phyloP scores from a whole-genome alignment of 768 basidiomycete genomes.

The Hericium rajendrae region DNA sequence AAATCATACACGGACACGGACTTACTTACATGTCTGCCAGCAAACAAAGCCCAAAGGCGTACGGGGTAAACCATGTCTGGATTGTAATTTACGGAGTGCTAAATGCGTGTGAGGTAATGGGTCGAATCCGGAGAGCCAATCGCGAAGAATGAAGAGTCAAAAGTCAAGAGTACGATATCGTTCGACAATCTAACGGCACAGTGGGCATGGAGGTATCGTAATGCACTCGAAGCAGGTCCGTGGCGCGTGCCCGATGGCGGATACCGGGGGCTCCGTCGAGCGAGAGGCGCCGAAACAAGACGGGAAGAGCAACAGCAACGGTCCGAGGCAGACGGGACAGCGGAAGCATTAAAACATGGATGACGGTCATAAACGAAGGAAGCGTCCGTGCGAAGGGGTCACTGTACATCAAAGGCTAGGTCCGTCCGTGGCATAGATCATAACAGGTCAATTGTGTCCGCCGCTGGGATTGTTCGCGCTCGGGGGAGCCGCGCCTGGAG shows the following conservation, averaged over 20 bases:
- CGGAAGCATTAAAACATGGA: slow-evolving; percentile 1
- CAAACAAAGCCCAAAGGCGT: background rate
- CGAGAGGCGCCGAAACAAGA: background rate
- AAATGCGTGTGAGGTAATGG: background rate
- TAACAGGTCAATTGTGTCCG: background rate
- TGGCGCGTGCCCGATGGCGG: too few species aligned
- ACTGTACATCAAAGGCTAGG: background rate
- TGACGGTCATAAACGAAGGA: slow-evolving; percentile 7
- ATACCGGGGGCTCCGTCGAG: background rate
- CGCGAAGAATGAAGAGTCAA: background rate
- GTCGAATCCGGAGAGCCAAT: too few species aligned
- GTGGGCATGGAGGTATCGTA: background rate
- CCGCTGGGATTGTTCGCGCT: slow-evolving; percentile 8
- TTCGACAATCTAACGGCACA: background rate
- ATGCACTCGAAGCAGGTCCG: background rate
- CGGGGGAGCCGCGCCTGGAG: slow-evolving; percentile 64
- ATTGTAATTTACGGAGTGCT: background rate
- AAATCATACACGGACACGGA: background rate
- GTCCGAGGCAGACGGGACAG: background rate
- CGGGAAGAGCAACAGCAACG: background rate
- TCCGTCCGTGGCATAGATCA: background rate
- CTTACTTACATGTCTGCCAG: background rate
- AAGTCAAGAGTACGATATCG: background rate
- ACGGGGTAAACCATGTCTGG: background rate
- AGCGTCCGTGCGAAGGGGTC: slow-evolving; percentile 5